Evolutionary conservation across 2,329 filamentous ascomycete species (phyloP).

Genomic region (Calonectria pseudoturangicola): DNA sequence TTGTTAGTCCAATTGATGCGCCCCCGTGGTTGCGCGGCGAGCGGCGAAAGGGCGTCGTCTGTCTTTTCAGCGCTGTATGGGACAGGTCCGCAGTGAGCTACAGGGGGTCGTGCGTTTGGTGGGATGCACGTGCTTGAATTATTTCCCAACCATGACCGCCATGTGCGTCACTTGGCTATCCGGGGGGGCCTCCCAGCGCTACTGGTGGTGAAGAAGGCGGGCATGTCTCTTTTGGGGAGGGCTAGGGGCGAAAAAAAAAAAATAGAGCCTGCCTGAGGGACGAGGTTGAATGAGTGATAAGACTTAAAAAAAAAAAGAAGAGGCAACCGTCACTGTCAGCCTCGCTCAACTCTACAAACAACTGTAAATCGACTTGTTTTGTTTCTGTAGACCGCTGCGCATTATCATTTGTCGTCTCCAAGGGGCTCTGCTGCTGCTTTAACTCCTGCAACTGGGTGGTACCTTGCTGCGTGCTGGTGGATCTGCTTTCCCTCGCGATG

Average conservation of each 20-base stretch:
- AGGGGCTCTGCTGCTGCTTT: slow-evolving; percentile 16
- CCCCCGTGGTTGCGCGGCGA: slow-evolving; percentile 31
- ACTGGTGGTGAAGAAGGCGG: neutral
- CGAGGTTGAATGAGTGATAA: neutral
- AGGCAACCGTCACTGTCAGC: slow-evolving; percentile 25
- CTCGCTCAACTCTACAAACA: neutral
- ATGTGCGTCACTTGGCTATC: slow-evolving; percentile 57
- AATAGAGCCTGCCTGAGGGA: slow-evolving; percentile 1
- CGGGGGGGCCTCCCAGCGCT: neutral
- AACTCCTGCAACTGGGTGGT: slow-evolving; percentile 13
- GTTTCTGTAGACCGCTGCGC: slow-evolving; percentile 6
- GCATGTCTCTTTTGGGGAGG: slow-evolving; percentile 37
- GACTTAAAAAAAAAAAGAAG: slow-evolving; percentile 7
- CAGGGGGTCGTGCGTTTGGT: slow-evolving; percentile 4
- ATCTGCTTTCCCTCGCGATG: slow-evolving; percentile 31
- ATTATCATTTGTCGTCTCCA: slow-evolving; percentile 4
- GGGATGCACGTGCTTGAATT: slow-evolving; percentile 47
- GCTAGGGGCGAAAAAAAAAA: slow-evolving; percentile 34
- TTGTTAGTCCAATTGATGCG: slow-evolving; percentile 27
- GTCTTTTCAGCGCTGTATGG: neutral
- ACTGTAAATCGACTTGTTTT: neutral
- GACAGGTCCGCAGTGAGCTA: neutral
- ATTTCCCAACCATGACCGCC: slow-evolving; percentile 55
- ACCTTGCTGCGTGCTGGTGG: slow-evolving; percentile 25
- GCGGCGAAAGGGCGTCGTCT: slow-evolving; percentile 13